Percentiles rank a stretch among this genome's conserved stretches.
phyloP scores from a whole-genome alignment of 2,329 filamentous ascomycete genomes.

The Colletotrichum tamarilloi region DNA sequence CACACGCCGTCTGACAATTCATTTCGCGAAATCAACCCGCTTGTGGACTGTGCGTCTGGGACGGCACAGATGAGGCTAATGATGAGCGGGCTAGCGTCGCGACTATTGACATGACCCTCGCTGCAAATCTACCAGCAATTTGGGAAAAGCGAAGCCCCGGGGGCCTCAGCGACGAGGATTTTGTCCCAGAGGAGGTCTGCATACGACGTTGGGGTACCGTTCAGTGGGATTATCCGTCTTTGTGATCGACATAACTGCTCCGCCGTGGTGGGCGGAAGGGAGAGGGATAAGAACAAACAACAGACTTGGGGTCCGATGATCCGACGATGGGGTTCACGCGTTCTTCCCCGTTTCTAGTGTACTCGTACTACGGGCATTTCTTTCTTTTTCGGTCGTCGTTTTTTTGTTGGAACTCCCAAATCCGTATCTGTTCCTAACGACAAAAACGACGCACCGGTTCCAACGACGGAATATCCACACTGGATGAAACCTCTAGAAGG shows the following conservation, averaged over 20 bases:
- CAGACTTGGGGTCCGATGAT: conserved; percentile 4
- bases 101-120: conserved; percentile 13
- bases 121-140: conserved; percentile 5
- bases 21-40: conserved; percentile 1
- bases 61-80: conserved; percentile 4
- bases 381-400: neutral
- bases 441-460: too few species aligned
- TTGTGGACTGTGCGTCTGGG: neutral
- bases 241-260: conserved; percentile 18
- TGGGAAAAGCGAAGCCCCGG: neutral
- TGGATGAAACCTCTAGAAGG: conserved; percentile 10
- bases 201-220: conserved; percentile 10
- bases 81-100: conserved; percentile 18
- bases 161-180: neutral
- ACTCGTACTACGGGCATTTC: conserved; percentile 6
- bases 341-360: neutral
- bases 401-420: neutral
- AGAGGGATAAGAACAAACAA: neutral
- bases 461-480: neutral
- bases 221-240: conserved; percentile 4
- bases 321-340: conserved; percentile 14
- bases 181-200: neutral
- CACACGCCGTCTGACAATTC: conserved; percentile 3
- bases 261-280: neutral
- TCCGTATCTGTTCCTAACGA: too few species aligned